These are phyloP conservation scores for Candida tetrigidarum DNA, from an alignment of 1,139 yeast genomes.

Conservation along the genomic window DNA sequence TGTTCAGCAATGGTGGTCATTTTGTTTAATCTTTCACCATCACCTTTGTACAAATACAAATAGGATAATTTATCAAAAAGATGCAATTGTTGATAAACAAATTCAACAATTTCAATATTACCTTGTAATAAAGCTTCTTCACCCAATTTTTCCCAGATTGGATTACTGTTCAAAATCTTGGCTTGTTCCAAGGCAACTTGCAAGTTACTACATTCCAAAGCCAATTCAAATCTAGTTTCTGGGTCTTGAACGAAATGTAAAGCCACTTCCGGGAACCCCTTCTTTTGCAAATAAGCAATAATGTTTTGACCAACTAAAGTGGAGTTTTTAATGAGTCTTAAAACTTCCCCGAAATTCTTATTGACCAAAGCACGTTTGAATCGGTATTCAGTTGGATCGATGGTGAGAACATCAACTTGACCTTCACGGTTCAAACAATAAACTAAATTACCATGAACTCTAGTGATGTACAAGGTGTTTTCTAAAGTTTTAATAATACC, in stretches of 20 bases:
- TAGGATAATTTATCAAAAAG: conserved; percentile 89
- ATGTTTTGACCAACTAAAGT: conserved; percentile 97
- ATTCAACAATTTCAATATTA: conserved; percentile 81
- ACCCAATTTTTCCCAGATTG: conserved; percentile 83
- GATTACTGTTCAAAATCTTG: conserved; percentile 61
- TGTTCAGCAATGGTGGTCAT: conserved; percentile 92
- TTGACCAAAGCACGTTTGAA: conserved; percentile 92
- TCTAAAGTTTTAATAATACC: conserved; percentile 94
- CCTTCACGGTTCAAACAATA: conserved; percentile 88
- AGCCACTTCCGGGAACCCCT: conserved; percentile 95
- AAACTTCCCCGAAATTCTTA: conserved; percentile 89
- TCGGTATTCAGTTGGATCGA: conserved; percentile 97
- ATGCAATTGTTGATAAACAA: conserved; percentile 86
- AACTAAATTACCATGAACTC: conserved; percentile 70
- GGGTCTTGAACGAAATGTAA: conserved; percentile 96
- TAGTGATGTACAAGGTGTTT: conserved; percentile 84
- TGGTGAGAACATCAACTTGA: conserved; percentile 72
- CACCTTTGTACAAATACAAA: conserved; percentile 85
- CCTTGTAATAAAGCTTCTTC: conserved; percentile 92
- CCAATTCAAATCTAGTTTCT: conserved; percentile 93
- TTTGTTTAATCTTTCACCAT: conserved; percentile 68
- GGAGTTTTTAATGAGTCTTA: conserved; percentile 85
- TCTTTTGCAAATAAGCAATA: conserved; percentile 91
- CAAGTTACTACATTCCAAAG: conserved; percentile 91
- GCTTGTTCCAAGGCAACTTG: conserved; percentile 92